Base-by-base conservation (phyloP, 768 basidiomycete genomes). In the Pleurotus cornucopiae region DNA sequence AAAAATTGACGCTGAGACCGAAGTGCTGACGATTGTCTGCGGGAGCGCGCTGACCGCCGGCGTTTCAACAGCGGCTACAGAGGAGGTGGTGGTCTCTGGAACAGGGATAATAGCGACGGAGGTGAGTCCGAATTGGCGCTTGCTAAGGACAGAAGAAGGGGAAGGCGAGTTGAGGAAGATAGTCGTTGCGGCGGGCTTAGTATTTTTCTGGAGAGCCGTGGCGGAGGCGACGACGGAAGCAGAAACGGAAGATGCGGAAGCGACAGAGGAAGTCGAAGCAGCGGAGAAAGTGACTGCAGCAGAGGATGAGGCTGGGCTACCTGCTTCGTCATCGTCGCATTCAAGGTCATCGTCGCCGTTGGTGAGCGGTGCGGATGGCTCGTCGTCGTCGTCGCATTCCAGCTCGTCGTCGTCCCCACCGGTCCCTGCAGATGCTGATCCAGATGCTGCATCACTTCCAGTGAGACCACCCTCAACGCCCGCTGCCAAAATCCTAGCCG, bases 381-480 rank as follows among this genome's bases (percentile, higher is more conserved):
- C 55, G 26, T 61, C 38, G 9, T 61, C 49, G 26, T 46, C 62
- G 46, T 56, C 58, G 18, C 52, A 40, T 13, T 43, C 46, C 51
- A 46, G 46, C 12, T 46, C 56, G 14, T 55, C 56, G 18, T 43
- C 51, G 6, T 56, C 57, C 26, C 59, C 59, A 45, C 58, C 54
- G 4, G 34, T 48, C 46, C 14, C 59, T 46, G 11, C 55, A n/a
- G 49, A 56, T 14, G 55, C 43, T 37, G 46, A 58, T 1, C 41
- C 49, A 16, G 51, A 43, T 1, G 26, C 16, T 6, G 57, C 18
- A 20, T 49, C 51, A 43, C 52, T 37, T 25, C 61, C 61, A 16
- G 70, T 70, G 20, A 75, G 56, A 5, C 77, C 80, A 46, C 79
- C 77, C 5, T 65, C 57, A 9, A 75, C 81, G 44, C 80, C 79